phyloP scores from a whole-genome alignment of 495 filamentous ascomycete genomes.

The Glonium stellatum region DNA sequence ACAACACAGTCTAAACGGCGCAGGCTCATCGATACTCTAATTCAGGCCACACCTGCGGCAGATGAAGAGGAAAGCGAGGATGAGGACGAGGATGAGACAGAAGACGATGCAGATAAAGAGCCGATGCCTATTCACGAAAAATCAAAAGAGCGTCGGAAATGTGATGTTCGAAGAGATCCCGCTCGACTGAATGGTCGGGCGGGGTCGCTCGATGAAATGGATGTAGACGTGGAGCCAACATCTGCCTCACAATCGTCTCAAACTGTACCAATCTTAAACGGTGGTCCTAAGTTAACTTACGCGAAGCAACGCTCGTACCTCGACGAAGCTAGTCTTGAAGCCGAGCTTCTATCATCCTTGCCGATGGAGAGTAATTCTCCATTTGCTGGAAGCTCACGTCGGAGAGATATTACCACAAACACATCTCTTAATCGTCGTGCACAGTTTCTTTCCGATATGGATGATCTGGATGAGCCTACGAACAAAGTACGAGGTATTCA shows the following conservation, averaged over 20 bases:
- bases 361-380: constrained; percentile 17
- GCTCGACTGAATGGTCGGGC: not conserved
- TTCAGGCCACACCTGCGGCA: constrained; percentile 17
- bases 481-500: constrained; percentile 66
- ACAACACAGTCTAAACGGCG: constrained; percentile 13
- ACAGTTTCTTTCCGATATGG: constrained; percentile 38
- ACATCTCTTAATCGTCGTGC: constrained; percentile 6
- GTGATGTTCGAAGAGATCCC: not conserved
- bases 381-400: constrained; percentile 4
- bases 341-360: constrained; percentile 23
- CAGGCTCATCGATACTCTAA: constrained; percentile 32
- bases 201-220: constrained; percentile 8
- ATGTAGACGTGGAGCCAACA: constrained; percentile 12
- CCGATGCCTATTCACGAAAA: not conserved
- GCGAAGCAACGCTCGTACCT: constrained; percentile 56
- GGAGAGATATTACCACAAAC: not conserved
- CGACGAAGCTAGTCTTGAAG: constrained; percentile 40
- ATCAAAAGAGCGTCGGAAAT: not conserved
- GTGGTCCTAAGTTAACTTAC: constrained; percentile 49
- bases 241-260: constrained; percentile 21
- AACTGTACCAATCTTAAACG: not conserved
- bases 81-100: constrained; percentile 12
- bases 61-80: constrained; percentile 22
- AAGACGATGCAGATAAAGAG: constrained; percentile 9
- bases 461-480: constrained; percentile 45